Percentiles rank a stretch among this genome's conserved stretches.
Conservation (phyloP, 2,329 filamentous ascomycete genomes). For the Ascochyta rabiei region DNA sequence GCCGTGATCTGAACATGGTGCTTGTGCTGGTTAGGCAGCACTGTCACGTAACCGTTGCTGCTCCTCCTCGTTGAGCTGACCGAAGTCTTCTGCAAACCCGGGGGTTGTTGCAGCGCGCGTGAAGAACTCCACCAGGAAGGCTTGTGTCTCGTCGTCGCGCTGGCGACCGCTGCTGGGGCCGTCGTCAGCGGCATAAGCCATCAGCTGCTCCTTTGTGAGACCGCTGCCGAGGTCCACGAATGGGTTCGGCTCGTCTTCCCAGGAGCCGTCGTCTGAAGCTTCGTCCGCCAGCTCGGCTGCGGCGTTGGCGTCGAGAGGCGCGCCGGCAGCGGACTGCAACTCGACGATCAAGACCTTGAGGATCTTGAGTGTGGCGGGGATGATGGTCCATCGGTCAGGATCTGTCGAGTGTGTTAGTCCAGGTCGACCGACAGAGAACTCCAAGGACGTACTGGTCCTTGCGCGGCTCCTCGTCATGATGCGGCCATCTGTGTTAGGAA, state of each 20-base stretch:
- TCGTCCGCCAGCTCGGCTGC: slow-evolving; percentile 71
- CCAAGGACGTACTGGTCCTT: slow-evolving; percentile 68
- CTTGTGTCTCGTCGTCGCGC: slow-evolving; percentile 88
- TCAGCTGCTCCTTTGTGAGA: slow-evolving; percentile 68
- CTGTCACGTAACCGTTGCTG: slow-evolving; percentile 57
- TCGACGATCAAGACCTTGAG: slow-evolving; percentile 95
- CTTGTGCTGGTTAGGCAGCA: slow-evolving; percentile 22
- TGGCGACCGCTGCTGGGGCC: slow-evolving; percentile 60
- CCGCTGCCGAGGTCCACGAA: slow-evolving; percentile 72
- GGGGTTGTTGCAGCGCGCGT: slow-evolving; percentile 58
- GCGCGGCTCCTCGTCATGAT: slow-evolving; percentile 96
- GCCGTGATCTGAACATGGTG: no score
- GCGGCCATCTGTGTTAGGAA: slow-evolving; percentile 71
- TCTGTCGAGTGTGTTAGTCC: slow-evolving; percentile 56
- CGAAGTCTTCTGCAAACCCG: slow-evolving; percentile 62
- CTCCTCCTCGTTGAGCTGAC: slow-evolving; percentile 60
- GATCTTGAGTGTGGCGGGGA: slow-evolving; percentile 91
- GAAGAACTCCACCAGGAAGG: slow-evolving; percentile 85
- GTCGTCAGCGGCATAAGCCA: slow-evolving; percentile 71
- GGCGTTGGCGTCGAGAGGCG: slow-evolving; percentile 61
- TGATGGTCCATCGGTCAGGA: slow-evolving; percentile 86
- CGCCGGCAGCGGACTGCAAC: slow-evolving; percentile 78
- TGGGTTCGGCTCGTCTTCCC: slow-evolving; percentile 83
- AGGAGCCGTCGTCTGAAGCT: slow-evolving; percentile 66
- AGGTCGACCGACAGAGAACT: neutral